Conservation (phyloP, 176 grass and related monocot genomes). For the Thinopyrum elongatum region DNA sequence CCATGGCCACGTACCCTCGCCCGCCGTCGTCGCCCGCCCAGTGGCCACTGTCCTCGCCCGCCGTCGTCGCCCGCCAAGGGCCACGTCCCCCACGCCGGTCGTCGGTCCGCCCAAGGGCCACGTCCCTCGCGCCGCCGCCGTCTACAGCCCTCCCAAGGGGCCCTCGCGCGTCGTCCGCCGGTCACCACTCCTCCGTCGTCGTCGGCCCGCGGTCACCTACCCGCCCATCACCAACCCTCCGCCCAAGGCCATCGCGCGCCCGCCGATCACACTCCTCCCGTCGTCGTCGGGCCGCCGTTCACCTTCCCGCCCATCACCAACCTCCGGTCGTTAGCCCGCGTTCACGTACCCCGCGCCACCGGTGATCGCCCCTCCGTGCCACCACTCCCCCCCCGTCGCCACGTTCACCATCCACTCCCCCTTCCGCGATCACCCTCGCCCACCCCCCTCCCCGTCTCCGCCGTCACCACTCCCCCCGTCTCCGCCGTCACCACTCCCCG, state of each 20-base stretch:
- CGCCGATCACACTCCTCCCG: too few relatives aligned
- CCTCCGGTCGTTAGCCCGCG: too few relatives aligned
- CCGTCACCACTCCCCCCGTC: conserved; percentile 12
- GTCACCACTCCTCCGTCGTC: too few relatives aligned
- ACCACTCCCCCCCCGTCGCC: not conserved
- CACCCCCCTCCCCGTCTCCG: not conserved
- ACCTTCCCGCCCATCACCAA: too few relatives aligned
- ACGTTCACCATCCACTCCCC: not conserved
- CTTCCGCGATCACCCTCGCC: not conserved
- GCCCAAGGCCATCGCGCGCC: too few relatives aligned
- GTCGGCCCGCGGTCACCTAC: too few relatives aligned
- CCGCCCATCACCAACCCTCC: too few relatives aligned
- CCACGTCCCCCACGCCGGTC: conserved; percentile 1
- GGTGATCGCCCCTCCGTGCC: too few relatives aligned
- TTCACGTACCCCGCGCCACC: too few relatives aligned
- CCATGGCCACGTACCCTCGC: not conserved
- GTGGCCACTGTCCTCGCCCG: conserved; percentile 3
- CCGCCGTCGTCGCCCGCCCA: conserved; percentile 26
- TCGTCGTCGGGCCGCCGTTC: too few relatives aligned
- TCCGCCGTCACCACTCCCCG: conserved; percentile 3
- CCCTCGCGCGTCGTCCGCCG: not conserved
- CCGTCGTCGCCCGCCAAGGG: conserved; percentile 33
- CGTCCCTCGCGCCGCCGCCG: too few relatives aligned
- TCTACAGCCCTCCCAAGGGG: too few relatives aligned
- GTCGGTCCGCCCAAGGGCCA: conserved; percentile 24